These are phyloP conservation scores for Leishmania turanica DNA, from an alignment of 208 protist genomes.

Conservation along the genomic window DNA sequence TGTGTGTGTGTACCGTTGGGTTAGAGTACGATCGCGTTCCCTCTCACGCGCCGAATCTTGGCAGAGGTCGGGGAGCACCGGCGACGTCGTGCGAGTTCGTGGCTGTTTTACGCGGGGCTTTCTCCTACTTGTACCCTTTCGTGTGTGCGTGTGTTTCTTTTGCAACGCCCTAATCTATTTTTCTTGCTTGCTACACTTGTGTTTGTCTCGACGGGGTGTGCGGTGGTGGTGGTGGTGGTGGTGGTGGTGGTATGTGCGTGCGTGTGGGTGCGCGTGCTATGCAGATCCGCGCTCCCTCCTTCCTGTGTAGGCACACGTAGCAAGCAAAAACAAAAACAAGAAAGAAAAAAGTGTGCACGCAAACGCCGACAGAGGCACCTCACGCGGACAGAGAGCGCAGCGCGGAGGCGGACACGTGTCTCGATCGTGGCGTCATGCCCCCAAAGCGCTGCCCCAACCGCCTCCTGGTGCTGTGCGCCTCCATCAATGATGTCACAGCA, in stretches of 20 bases:
- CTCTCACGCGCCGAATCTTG: too few relatives aligned
- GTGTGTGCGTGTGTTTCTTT: background rate
- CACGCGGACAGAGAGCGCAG: background rate
- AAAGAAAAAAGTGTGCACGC: background rate
- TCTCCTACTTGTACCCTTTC: too few relatives aligned
- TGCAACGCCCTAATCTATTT: too few relatives aligned
- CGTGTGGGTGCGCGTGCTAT: background rate
- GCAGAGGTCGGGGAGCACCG: too few relatives aligned
- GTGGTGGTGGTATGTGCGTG: background rate
- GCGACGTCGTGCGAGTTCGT: too few relatives aligned
- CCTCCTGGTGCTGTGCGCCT: constrained; percentile 75
- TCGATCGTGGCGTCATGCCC: constrained; percentile 9
- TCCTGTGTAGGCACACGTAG: background rate
- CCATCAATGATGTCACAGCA: constrained; percentile 85
- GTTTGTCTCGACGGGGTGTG: background rate
- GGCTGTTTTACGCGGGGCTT: too few relatives aligned
- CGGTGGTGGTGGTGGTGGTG: too few relatives aligned
- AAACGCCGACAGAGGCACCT: background rate
- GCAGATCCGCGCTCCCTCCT: background rate
- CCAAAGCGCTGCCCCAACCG: constrained; percentile 46
- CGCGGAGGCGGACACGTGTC: background rate
- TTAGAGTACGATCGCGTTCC: too few relatives aligned
- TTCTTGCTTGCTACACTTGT: too few relatives aligned
- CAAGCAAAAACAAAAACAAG: background rate
- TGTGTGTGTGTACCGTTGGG: background rate